phyloP scores from a whole-genome alignment of 2,329 filamentous ascomycete species.

The Exophiala alcalophila region DNA sequence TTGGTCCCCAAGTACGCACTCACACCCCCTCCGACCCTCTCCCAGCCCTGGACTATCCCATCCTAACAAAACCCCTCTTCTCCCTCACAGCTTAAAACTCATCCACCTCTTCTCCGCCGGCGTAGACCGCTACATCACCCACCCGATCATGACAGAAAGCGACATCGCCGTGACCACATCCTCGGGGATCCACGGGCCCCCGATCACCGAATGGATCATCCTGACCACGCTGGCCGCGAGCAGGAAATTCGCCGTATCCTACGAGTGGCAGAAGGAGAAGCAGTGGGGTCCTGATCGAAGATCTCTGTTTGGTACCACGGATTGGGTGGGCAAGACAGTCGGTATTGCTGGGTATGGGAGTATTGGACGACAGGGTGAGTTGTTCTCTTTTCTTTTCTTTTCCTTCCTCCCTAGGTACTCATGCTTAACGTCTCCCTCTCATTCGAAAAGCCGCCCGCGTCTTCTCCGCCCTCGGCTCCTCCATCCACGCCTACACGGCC shows the following conservation, averaged over 20 bases:
- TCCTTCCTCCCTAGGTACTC: slow-evolving; percentile 8
- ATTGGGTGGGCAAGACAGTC: slow-evolving; percentile 56
- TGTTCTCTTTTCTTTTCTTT: background rate
- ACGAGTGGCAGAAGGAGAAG: slow-evolving; percentile 57
- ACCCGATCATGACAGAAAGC: slow-evolving; percentile 53
- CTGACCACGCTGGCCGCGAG: slow-evolving; percentile 59
- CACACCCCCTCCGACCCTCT: background rate
- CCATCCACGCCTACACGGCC: slow-evolving; percentile 72
- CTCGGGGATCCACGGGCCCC: slow-evolving; percentile 59
- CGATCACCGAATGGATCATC: slow-evolving; percentile 65
- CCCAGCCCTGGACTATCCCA: background rate
- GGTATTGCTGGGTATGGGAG: slow-evolving; percentile 62
- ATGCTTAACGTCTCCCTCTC: background rate
- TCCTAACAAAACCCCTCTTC: too few species aligned
- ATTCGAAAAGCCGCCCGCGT: slow-evolving; percentile 56
- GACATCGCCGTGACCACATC: slow-evolving; percentile 55
- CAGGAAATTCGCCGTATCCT: slow-evolving; percentile 54
- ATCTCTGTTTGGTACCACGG: slow-evolving; percentile 38
- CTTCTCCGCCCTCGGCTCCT: slow-evolving; percentile 64
- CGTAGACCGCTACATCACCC: slow-evolving; percentile 52
- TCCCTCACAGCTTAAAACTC: slow-evolving; percentile 41
- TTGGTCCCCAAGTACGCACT: slow-evolving; percentile 31
- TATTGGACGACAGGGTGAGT: slow-evolving; percentile 58
- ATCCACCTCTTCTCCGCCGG: slow-evolving; percentile 60
- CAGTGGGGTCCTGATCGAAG: slow-evolving; percentile 46